Conservation (phyloP, 1,284 basidiomycete genomes). For the Irpex sp. region DNA sequence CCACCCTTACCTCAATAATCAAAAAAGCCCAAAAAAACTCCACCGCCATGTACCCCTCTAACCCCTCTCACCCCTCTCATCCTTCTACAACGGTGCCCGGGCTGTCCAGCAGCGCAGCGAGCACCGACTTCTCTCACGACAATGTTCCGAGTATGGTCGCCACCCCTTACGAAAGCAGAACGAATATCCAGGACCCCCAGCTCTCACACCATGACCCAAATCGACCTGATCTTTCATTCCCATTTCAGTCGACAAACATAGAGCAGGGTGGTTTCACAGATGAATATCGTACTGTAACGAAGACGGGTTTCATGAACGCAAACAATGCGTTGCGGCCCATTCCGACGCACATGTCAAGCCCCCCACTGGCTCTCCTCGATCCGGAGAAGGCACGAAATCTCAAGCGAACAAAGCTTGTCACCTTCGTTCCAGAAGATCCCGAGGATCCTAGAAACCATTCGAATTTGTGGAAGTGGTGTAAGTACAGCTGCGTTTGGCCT, state of each 20-base stretch:
- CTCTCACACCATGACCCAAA: constrained; percentile 22
- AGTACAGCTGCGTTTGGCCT: constrained; percentile 28
- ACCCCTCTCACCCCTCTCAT: no score
- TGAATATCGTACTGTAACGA: constrained; percentile 29
- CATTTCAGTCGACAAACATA: constrained; percentile 29
- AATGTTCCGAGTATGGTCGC: neutral
- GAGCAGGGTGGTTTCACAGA: constrained; percentile 28
- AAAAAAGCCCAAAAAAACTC: no score
- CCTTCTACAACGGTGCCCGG: no score
- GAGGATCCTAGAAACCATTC: constrained; percentile 64
- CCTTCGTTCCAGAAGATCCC: constrained; percentile 43
- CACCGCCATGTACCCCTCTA: no score
- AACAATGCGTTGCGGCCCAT: constrained; percentile 26
- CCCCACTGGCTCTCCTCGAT: constrained; percentile 25
- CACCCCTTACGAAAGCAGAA: neutral
- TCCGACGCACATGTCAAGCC: constrained; percentile 24
- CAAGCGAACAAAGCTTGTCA: constrained; percentile 28
- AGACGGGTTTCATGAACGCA: constrained; percentile 24
- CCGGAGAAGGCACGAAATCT: constrained; percentile 31
- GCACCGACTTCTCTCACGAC: no score
- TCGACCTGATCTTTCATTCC: constrained; percentile 30
- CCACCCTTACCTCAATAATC: no score
- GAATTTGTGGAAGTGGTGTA: constrained; percentile 44
- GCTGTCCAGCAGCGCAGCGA: no score
- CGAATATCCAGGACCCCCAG: constrained; percentile 6